Conservation (phyloP, 495 filamentous ascomycete species). For the Annulohypoxylon nitens region DNA sequence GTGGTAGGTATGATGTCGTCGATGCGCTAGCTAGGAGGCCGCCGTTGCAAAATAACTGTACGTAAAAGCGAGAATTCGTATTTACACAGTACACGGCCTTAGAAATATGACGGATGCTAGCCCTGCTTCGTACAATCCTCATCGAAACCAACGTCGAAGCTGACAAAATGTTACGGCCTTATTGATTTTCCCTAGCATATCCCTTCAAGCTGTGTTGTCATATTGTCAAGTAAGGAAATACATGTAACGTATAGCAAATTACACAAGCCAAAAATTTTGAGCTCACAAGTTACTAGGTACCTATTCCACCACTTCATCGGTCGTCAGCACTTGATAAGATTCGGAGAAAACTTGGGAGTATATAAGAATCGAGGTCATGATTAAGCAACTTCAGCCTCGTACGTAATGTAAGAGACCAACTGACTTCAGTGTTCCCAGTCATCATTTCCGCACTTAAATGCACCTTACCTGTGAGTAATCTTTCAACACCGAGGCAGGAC, state of each 20-base stretch:
- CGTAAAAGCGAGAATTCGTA: neutral
- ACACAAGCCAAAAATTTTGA: neutral
- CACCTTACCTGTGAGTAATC: slow-evolving; percentile 5
- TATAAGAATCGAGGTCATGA: neutral
- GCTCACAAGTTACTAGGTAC: neutral
- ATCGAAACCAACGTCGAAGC: neutral
- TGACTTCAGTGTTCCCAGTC: neutral
- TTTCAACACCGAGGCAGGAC: slow-evolving; percentile 23
- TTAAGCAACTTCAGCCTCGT: slow-evolving; percentile 23
- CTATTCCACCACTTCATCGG: neutral
- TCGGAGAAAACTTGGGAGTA: neutral
- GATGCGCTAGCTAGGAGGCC: slow-evolving; percentile 18
- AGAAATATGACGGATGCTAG: neutral
- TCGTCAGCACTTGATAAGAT: neutral
- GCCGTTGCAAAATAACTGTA: neutral
- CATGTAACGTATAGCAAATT: neutral
- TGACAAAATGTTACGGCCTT: neutral
- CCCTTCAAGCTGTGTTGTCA: neutral
- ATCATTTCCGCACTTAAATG: neutral
- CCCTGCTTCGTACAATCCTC: neutral
- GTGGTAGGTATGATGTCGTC: slow-evolving; percentile 29
- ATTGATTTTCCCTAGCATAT: neutral
- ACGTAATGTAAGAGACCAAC: neutral
- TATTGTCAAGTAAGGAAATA: neutral
- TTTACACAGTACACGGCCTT: neutral